These are phyloP conservation scores for Scorias spongiosa DNA, from an alignment of 2,329 filamentous ascomycete species.

Conservation along the genomic window DNA sequence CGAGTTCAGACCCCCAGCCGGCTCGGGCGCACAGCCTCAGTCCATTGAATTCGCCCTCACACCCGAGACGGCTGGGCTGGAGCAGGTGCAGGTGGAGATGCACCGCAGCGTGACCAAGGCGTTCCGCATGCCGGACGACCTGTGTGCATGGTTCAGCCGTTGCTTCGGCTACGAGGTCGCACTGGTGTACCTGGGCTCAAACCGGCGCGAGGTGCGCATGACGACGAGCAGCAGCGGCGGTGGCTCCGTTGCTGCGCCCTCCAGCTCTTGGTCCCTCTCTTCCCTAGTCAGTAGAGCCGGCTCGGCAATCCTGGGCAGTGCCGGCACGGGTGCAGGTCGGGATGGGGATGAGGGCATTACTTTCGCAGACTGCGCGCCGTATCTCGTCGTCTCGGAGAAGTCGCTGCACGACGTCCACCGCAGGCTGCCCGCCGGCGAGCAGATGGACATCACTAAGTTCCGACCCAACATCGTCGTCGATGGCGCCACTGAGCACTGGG, in stretches of 20 bases:
- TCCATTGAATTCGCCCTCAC: constrained; percentile 25
- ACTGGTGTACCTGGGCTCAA: constrained; percentile 28
- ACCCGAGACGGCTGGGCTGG: constrained; percentile 22
- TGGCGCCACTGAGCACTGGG: constrained; percentile 25
- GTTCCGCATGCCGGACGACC: constrained; percentile 27
- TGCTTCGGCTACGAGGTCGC: constrained; percentile 30
- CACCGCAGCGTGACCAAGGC: constrained; percentile 27
- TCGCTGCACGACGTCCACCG: constrained; percentile 52
- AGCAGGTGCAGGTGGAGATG: constrained; percentile 27
- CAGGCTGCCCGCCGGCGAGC: constrained; percentile 20
- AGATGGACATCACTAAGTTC: constrained; percentile 32
- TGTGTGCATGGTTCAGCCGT: constrained; percentile 28
- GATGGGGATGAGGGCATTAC: constrained; percentile 29
- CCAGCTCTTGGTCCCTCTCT: constrained; percentile 18
- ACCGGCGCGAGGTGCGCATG: constrained; percentile 27
- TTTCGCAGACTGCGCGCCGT: constrained; percentile 63
- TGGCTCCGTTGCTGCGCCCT: constrained; percentile 2
- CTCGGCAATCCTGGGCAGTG: not conserved
- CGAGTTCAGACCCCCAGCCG: constrained; percentile 22
- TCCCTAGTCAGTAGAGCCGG: constrained; percentile 11
- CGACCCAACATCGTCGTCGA: constrained; percentile 31
- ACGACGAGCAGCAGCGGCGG: constrained; percentile 16
- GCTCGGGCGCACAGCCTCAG: constrained; percentile 10
- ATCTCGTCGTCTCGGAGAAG: constrained; percentile 53
- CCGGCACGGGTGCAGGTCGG: not conserved